Evolutionary conservation across 1,139 yeast genomes (phyloP), one percentile per base, ranked within the genome.

Genomic region (Candida glucosophila): DNA sequence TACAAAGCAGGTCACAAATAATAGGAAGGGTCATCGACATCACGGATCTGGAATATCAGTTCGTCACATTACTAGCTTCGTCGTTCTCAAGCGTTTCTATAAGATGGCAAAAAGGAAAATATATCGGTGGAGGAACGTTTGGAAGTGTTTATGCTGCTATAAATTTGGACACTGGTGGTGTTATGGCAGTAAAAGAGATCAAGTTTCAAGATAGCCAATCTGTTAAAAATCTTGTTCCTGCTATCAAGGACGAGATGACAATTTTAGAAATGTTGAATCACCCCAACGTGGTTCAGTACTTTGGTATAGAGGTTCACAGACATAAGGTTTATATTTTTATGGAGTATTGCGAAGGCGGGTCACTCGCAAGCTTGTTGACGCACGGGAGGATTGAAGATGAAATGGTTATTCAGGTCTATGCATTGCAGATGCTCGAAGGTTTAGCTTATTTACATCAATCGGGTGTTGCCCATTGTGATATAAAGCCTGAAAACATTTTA

Each of bases 271-370:
- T 88, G 79, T 65, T 90, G 37, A 79, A 86, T 34, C 98, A 90
- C 53, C 97, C 97, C 6, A 90, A 90, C 46, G 82, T 90, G 40
- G 97, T 90, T 6, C 95, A 88, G 46, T 90, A 90, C 47, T 88
- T 75, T 46, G 98, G 98, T 23, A 96, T 90, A 20, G 98, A 90
- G 52, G 96, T 90, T 4, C 98, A 90, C 50, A 71, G 97, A 30
- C 98, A 90, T 51, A 77, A 85, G 37, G 97, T 90, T 13, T 88
- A 85, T 49, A 80, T 90, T 22, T 92, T 90, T 48, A 90, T 92
- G 98, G 99, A 90, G 53, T 86, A 74, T 55, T 92, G 98, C 58
- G 93, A 88, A 46, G 95, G 95, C 24, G 97, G 98, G 0, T 86
- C 97, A 0, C 63, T 90, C 30, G 86, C 95, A 0, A 75, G 81